Evolutionary conservation across 2,329 filamentous ascomycete species (phyloP), one percentile per base, ranked within the genome.

Genomic region (Colletotrichum tropicale): DNA sequence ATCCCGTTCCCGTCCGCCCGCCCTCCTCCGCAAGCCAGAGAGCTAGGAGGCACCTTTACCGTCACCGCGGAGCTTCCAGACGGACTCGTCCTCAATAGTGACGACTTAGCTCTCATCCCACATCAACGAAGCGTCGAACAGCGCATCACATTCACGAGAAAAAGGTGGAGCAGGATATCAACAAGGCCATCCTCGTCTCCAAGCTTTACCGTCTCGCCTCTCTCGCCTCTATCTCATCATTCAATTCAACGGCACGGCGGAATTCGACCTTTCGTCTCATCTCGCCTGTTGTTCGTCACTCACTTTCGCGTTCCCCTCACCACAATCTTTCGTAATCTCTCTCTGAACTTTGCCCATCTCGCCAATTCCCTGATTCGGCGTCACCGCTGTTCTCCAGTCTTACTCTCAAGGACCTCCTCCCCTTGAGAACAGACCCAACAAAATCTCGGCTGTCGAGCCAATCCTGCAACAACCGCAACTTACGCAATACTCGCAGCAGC

Each of bases 311-410:
- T 62, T 24, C 28, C 16, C 28, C 55, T 56, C 62, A 18, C 52
- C 65, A 36, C 43, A 30, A 48, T 32, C 56, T 70, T 67, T 24
- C 15, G 36, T 26, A 60, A 70, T 43, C 58, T 34, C 55, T 55
- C 43, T 21, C 43, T 1, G 43, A 56, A 71, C 60, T 71, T 15
- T 75, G 30, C 43, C 43, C 70, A 64, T 65, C 73, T 34, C 70
- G 18, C 16, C 61, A 43, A 60, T 69, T 32, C 55, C 55, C 64
- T 43, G 38, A 36, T 28, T 66, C 43, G 56, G 73, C 43, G 73
- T 75, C 73, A 75, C 70, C 73, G 73, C 73, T 38, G 43, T 13
- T 62, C 58, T 68, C 70, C 58, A 32, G 66, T 48, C 7, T 48
- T 32, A 28, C 21, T 30, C 66, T 32, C 28, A 58, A 26, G 66